Evolutionary conservation across 331 rosid species (phyloP), one percentile per base, ranked within the genome.

Genomic region (Cydonia oblonga): DNA sequence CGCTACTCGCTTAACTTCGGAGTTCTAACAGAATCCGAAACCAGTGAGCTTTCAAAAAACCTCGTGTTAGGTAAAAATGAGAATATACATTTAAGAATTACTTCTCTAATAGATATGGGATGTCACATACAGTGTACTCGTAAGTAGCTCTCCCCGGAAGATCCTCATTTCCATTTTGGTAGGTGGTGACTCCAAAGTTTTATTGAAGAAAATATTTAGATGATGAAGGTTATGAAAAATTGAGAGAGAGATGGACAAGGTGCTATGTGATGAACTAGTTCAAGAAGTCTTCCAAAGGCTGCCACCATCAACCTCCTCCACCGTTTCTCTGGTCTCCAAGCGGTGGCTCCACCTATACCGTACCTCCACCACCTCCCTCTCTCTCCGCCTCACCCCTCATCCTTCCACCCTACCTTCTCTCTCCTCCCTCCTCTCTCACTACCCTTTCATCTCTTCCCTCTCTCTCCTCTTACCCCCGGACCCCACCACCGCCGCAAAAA

Each of bases 341-440:
- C 92, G 97, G 16, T 93, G 98, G 98, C 98, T 93, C 58, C 64
- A 38, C 57, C 92, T 93, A 73, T 81, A 73, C 83, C 90, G 98
- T 20, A 76, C 89, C 16, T 89, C 96, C 52, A 85, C 26, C 56
- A 85, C 89, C 67, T 77, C 90, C 49, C 90, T 93, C 32, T 86
- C 96, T 25, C 95, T 93, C 29, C 90, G 80, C 15, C 67, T 90
- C 57, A 33, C 74, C 49, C 78, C 78, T 33, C 82, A 42, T 30
- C 66, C n/a, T 51, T 75, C 84, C n/a, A 16, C 78, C 4, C 4
- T 82, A 19, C 76, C 85, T 22, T 81, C 89, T 59, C 78, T 90
- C 56, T 59, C 86, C 29, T 71, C 92, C 35, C 35, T 86, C 32
- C 91, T 91, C 71, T 67, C 87, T 59, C 87, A 81, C 81, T 82